These are phyloP conservation scores for Apophysomyces elegans DNA, from an alignment of 371 early-diverging fungal genomes.

Conservation along the genomic window DNA sequence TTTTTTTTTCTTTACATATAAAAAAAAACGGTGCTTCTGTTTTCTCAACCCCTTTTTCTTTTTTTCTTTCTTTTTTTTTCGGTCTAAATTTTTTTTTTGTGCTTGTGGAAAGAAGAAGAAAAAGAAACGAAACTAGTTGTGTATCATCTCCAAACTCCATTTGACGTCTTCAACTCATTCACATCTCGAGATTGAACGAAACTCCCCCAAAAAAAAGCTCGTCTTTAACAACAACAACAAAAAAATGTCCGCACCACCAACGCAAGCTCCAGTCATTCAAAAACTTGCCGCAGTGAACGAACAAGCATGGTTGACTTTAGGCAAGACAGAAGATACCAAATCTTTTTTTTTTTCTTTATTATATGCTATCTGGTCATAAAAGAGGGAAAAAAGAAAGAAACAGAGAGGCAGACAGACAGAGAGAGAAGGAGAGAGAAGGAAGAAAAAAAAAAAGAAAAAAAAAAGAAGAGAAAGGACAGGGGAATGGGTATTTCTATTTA, in stretches of 20 bases:
- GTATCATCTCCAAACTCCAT: constrained; percentile 11
- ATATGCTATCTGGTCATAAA: constrained; percentile 3
- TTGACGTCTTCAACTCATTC: constrained; percentile 30
- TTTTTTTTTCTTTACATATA: not conserved
- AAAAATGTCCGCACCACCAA: constrained; percentile 20
- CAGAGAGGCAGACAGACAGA: not conserved
- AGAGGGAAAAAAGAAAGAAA: constrained; percentile 4
- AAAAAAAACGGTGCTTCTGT: constrained; percentile 12
- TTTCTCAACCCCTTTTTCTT: constrained; percentile 18
- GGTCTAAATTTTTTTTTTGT: constrained; percentile 13
- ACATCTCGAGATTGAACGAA: constrained; percentile 18
- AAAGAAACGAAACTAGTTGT: no score
- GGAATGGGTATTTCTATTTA: not conserved
- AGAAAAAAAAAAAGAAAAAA: not conserved
- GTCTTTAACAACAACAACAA: not conserved
- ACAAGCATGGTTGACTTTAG: constrained; percentile 79
- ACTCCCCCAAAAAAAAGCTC: no score
- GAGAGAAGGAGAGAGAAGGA: constrained; percentile 4
- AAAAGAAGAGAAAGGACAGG: not conserved
- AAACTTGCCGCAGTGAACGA: constrained; percentile 73
- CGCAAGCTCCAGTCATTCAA: constrained; percentile 49
- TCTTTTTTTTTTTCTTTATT: constrained; percentile 13
- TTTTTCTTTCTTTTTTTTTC: constrained; percentile 15
- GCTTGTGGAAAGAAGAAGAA: not conserved
- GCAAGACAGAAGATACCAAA: constrained; percentile 36